Percentiles rank a stretch among this genome's conserved stretches.
phyloP scores from a whole-genome alignment of 2,329 filamentous ascomycete species.

The Nectriaceae sp. region DNA sequence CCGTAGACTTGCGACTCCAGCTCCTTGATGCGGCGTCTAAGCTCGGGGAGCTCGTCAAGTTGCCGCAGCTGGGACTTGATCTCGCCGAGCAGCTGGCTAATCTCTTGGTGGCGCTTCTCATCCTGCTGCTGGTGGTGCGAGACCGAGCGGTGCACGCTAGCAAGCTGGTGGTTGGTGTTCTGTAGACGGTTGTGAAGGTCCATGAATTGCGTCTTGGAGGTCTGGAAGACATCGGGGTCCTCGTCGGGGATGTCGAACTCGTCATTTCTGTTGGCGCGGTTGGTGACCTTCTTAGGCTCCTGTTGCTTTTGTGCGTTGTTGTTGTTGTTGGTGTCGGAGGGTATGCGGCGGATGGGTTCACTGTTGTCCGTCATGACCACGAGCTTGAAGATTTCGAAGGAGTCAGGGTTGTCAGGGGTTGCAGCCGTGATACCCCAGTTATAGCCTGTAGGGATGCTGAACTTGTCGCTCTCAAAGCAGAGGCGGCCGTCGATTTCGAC shows the following conservation, averaged over 20 bases:
- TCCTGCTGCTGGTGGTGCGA: slow-evolving; percentile 50
- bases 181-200: slow-evolving; percentile 87
- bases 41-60: slow-evolving; percentile 45
- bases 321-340: slow-evolving; percentile 13
- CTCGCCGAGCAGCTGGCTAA: slow-evolving; percentile 49
- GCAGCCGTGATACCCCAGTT: slow-evolving; percentile 85
- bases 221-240: slow-evolving; percentile 48
- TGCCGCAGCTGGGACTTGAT: slow-evolving; percentile 48
- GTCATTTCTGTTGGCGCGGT: slow-evolving; percentile 34
- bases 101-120: slow-evolving; percentile 59
- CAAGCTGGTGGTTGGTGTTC: slow-evolving; percentile 68
- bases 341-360: slow-evolving; percentile 4
- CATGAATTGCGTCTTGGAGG: slow-evolving; percentile 67
- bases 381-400: slow-evolving; percentile 90
- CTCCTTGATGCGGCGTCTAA: slow-evolving; percentile 49
- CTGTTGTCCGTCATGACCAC: slow-evolving; percentile 63
- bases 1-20: slow-evolving; percentile 61
- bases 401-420: slow-evolving; percentile 88
- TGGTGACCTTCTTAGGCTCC: slow-evolving; percentile 27
- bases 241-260: slow-evolving; percentile 49
- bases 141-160: slow-evolving; percentile 60
- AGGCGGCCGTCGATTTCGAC: slow-evolving; percentile 78
- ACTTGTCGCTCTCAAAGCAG: slow-evolving; percentile 83
- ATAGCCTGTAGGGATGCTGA: slow-evolving; percentile 79
- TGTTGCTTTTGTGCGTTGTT: slow-evolving; percentile 30